Evolutionary conservation across 768 basidiomycete species (phyloP).

Genomic region (Phanerodontia chrysosporium): DNA sequence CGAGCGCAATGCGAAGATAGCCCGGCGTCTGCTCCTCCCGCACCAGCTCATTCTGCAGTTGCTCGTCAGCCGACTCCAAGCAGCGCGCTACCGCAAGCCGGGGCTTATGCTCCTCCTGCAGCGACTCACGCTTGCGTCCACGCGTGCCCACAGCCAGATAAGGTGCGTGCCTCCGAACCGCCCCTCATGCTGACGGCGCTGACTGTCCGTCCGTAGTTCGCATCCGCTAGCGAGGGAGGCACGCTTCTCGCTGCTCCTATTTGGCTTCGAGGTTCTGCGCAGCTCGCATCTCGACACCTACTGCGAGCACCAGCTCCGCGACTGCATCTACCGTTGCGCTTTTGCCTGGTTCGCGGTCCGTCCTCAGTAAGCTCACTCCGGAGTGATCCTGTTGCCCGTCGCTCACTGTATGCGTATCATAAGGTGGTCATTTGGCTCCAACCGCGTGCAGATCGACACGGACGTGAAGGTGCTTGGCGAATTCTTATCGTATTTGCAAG

Average conservation of each 20-base stretch:
- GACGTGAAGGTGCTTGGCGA: constrained; percentile 87
- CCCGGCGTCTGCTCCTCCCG: constrained; percentile 73
- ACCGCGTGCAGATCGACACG: constrained; percentile 83
- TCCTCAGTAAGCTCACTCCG: constrained; percentile 68
- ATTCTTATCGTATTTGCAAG: constrained; percentile 72
- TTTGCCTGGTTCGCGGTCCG: constrained; percentile 91
- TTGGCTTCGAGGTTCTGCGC: constrained; percentile 89
- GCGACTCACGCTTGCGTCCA: constrained; percentile 79
- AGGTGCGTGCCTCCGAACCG: constrained; percentile 49
- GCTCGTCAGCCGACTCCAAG: constrained; percentile 88
- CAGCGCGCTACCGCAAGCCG: constrained; percentile 83
- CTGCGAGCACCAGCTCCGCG: constrained; percentile 73
- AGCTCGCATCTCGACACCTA: constrained; percentile 82
- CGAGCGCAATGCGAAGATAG: constrained; percentile 64
- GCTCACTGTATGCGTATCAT: not conserved
- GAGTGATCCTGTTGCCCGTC: not conserved
- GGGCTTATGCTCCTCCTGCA: constrained; percentile 84
- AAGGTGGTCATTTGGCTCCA: constrained; percentile 97
- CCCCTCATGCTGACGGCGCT: not conserved
- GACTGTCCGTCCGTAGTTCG: constrained; percentile 47
- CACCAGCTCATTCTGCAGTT: constrained; percentile 84
- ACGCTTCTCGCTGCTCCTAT: constrained; percentile 85
- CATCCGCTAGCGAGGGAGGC: constrained; percentile 89
- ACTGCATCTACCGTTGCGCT: constrained; percentile 72
- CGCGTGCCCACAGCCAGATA: constrained; percentile 60